Conservation (phyloP, 352 stramenopile species). For the Globisporangium acanthophoron region DNA sequence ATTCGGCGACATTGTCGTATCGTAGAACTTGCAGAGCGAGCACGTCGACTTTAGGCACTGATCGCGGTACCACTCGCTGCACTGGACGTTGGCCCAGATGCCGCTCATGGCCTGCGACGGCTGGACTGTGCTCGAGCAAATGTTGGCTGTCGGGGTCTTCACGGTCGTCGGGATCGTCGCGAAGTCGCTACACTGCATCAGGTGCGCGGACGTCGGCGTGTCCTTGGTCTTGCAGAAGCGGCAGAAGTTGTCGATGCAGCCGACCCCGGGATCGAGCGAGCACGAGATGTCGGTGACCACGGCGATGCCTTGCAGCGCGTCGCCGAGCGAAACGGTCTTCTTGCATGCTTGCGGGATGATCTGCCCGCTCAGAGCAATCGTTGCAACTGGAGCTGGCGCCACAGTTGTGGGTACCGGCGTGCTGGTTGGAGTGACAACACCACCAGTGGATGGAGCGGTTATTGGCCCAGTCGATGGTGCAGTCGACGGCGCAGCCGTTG, state of each 20-base stretch:
- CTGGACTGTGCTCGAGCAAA: slow-evolving; percentile 3
- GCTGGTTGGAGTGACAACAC: background rate
- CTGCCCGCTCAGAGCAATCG: background rate
- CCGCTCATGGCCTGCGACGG: slow-evolving; percentile 6
- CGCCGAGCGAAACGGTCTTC: background rate
- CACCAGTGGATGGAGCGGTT: background rate
- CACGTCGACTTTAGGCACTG: slow-evolving; percentile 8
- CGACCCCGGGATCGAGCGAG: background rate
- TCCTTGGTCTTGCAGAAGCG: slow-evolving; percentile 13
- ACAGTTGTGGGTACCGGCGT: background rate
- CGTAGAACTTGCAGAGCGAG: slow-evolving; percentile 8
- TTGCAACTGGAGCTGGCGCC: background rate
- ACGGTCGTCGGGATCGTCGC: slow-evolving; percentile 1
- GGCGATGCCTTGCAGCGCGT: slow-evolving; percentile 4
- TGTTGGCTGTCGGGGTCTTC: slow-evolving; percentile 2
- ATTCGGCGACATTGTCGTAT: background rate
- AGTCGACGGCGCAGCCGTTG: background rate
- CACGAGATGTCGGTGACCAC: slow-evolving; percentile 10
- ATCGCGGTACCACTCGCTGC: slow-evolving; percentile 7
- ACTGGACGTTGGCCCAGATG: slow-evolving; percentile 13
- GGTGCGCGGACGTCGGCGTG: slow-evolving; percentile 2
- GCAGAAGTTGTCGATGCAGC: slow-evolving; percentile 3
- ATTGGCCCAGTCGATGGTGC: background rate
- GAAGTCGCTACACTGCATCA: slow-evolving; percentile 6
- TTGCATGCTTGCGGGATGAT: slow-evolving; percentile 6